Evolutionary conservation across 1,284 basidiomycete genomes (phyloP), one percentile per base, ranked within the genome.

Genomic region (Moniliophthora roreri): DNA sequence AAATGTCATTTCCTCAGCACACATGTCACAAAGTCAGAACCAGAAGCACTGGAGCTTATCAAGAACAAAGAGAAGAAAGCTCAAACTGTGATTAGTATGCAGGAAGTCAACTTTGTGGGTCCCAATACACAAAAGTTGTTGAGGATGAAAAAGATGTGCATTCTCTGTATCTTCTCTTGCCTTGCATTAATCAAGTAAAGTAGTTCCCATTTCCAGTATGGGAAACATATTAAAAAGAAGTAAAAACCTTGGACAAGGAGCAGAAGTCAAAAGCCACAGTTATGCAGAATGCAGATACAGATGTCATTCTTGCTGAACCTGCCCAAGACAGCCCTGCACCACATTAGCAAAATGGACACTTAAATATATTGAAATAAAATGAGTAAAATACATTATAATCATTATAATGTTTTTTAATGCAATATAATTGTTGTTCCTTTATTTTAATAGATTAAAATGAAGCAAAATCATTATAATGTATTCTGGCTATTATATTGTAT

Each of bases 1-100:
- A 91, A 93, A 69, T 99, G 96, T 66, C 85, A 96, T 1, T 97
- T 91, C 71, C 80, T 97, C 3, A 88, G 89, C 10, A 86, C 82
- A 0, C 96, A 98, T 63, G 66, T 84, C 5, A 13, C 11, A 34
- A 18, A 16, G 41, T 48, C 11, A 26, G 49, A 42, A 9, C n/a
- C n/a, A n/a, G n/a, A n/a, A n/a, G n/a, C n/a, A n/a, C n/a, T n/a
- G n/a, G 39, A 35, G 9, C 26, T 59, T 6, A 34, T 51, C 21
- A 65, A 68, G 42, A 70, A 73, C 23, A 77, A 83, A 50, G 81
- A 83, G 24, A 87, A 80, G 64, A 79, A 80, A 58, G 80, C 79
- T 2, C 68, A 58, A 9, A 63, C 74, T 0, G 81, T 78, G 3
- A 63, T 79, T 16, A 74, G 81, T 6, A 75, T 80, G 45, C 77